Evolutionary conservation across 495 filamentous ascomycete species (phyloP), one percentile per base, ranked within the genome.

Genomic region (Trichoderma erinaceum): DNA sequence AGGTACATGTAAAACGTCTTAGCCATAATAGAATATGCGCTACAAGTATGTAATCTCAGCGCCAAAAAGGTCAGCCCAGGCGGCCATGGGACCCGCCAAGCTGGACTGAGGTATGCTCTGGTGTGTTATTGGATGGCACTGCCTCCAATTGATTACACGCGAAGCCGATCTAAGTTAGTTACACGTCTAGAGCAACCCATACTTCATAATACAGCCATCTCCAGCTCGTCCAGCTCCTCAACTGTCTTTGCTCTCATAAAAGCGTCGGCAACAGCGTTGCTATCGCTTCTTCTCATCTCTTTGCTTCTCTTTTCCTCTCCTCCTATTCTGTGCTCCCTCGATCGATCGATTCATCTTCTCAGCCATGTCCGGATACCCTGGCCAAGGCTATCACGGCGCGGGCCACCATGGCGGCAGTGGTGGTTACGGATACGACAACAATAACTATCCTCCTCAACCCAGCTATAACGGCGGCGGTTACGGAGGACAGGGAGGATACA

Each of bases 311-410:
- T 0, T 2, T 12, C n/a, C 5, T 43, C 4, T 21, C 64, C 11
- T 46, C 18, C n/a, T 25, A 23, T 10, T 25, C 15, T 32, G 27
- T 25, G 15, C 13, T 25, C 12, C 27, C 29, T 43, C 21, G 38
- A 21, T 25, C 29, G 12, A 38, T 10, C 29, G 23, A 13, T 16
- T 12, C 4, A n/a, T 44, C 12, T 1, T 35, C 23, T 3, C 8
- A 35, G 27, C n/a, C 65, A 66, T 66, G 65, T 66, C 65, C 75
- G 74, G 74, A 65, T 77, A 77, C 46, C 75, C 75, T 41, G 75
- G 75, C 16, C 75, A 76, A 71, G 75, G 75, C 43, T 72, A 75
- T 71, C 68, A 72, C 56, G 74, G 71, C 32, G 67, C 41, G n/a
- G 21, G 44, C 41, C 41, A 66, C 8, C 65, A 66, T 21, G 41